Conservation (phyloP, 2,329 filamentous ascomycete genomes). For the Cadophora luteo-olivacea region DNA sequence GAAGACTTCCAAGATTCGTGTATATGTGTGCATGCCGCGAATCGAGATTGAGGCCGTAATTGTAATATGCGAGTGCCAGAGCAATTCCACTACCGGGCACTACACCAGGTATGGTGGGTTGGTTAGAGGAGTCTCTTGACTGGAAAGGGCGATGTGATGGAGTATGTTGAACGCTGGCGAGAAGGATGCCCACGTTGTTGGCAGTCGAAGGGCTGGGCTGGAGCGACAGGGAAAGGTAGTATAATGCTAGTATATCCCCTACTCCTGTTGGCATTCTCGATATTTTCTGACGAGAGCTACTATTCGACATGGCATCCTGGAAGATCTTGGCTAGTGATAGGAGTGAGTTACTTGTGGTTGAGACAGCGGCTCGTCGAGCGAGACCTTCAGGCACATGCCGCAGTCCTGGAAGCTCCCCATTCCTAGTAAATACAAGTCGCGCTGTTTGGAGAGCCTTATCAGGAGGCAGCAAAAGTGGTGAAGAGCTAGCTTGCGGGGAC, state of each 20-base stretch:
- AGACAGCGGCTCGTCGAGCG: slow-evolving; percentile 79
- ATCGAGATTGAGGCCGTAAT: slow-evolving; percentile 89
- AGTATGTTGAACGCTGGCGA: slow-evolving; percentile 89
- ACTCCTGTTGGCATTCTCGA: slow-evolving; percentile 75
- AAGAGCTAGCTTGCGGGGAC: slow-evolving; percentile 19
- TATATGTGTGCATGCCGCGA: slow-evolving; percentile 92
- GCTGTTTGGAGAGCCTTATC: slow-evolving; percentile 85
- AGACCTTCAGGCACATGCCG: slow-evolving; percentile 72
- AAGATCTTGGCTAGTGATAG: slow-evolving; percentile 97
- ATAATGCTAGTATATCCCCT: slow-evolving; percentile 90
- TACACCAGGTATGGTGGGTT: slow-evolving; percentile 74
- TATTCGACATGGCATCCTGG: slow-evolving; percentile 88
- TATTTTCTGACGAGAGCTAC: slow-evolving; percentile 50
- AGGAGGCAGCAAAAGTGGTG: slow-evolving; percentile 79
- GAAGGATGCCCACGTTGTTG: slow-evolving; percentile 95
- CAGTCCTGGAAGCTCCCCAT: slow-evolving; percentile 82
- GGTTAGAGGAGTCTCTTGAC: slow-evolving; percentile 42
- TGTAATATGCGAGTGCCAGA: slow-evolving; percentile 90
- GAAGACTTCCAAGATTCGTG: slow-evolving; percentile 91
- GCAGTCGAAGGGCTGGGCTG: slow-evolving; percentile 97
- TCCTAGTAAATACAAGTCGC: slow-evolving; percentile 77
- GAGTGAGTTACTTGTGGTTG: slow-evolving; percentile 94
- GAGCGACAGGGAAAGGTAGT: slow-evolving; percentile 92
- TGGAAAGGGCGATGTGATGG: slow-evolving; percentile 47
- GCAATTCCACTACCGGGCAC: slow-evolving; percentile 85